These are phyloP conservation scores for Scutellaria galericulata DNA, from an alignment of 257 asterid genomes.

Conservation along the genomic window DNA sequence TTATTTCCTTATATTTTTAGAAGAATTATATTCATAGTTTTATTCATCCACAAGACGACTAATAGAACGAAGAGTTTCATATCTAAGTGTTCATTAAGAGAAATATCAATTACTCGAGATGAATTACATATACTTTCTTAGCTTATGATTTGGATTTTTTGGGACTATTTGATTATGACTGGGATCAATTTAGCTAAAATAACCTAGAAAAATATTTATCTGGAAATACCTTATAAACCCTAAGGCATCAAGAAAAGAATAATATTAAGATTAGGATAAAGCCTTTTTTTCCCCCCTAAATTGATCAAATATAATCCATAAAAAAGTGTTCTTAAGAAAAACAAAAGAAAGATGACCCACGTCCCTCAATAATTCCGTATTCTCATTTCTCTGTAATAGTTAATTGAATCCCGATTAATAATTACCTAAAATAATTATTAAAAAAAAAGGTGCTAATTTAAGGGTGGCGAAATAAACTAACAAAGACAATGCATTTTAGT, in stretches of 20 bases:
- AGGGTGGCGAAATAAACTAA: conserved; percentile 5
- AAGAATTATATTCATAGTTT: no score
- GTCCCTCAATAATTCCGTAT: conserved; percentile 33
- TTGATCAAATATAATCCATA: neutral
- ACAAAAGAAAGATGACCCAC: neutral
- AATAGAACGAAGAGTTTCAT: neutral
- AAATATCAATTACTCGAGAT: neutral
- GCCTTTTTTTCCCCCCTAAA: no score
- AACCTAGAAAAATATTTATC: no score
- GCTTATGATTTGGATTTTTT: no score
- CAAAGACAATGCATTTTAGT: conserved; percentile 46
- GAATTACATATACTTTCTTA: no score
- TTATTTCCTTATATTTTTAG: neutral
- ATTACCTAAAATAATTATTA: conserved; percentile 1
- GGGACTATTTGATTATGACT: no score
- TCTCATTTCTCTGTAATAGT: conserved; percentile 45
- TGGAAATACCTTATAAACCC: no score
- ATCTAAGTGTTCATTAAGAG: neutral
- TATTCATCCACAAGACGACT: neutral
- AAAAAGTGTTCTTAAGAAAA: no score
- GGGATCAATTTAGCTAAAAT: no score
- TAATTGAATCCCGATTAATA: conserved; percentile 33
- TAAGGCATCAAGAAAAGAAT: no score
- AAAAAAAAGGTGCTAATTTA: neutral
- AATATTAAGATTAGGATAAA: no score